A percentile compares a stretch with the other conserved stretches of the same genome.
phyloP scores from a whole-genome alignment of 371 early-diverging fungal species.

The Mortierella sp. region DNA sequence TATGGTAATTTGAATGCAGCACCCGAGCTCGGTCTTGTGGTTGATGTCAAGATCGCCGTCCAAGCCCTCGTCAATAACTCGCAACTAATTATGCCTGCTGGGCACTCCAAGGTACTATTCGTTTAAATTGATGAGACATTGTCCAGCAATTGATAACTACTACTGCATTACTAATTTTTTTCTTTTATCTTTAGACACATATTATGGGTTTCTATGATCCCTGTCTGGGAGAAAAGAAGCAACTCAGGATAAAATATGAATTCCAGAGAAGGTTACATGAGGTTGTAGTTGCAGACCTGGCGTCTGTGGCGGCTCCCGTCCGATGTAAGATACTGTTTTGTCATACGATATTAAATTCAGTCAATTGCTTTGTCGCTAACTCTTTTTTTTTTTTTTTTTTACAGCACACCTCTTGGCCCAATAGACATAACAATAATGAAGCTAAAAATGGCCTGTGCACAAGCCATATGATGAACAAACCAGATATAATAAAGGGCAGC shows the following conservation, averaged over 20 bases:
- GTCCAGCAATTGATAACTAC: too few relatives aligned
- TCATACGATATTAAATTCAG: neutral
- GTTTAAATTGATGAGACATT: neutral
- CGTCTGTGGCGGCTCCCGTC: constrained; percentile 87
- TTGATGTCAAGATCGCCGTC: constrained; percentile 90
- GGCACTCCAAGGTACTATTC: constrained; percentile 82
- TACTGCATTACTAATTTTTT: neutral
- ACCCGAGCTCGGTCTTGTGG: constrained; percentile 59
- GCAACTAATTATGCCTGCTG: constrained; percentile 89
- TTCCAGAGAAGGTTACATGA: constrained; percentile 89
- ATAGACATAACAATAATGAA: constrained; percentile 5
- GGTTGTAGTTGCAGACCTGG: constrained; percentile 82
- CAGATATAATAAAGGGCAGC: too few relatives aligned
- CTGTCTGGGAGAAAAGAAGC: constrained; percentile 89
- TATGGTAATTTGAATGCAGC: constrained; percentile 83
- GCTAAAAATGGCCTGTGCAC: neutral
- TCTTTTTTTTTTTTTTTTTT: neutral
- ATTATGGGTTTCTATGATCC: constrained; percentile 97
- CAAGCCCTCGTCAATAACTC: constrained; percentile 87
- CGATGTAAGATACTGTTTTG: constrained; percentile 69
- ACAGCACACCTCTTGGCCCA: constrained; percentile 22
- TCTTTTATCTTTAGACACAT: constrained; percentile 65
- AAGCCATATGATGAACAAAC: neutral
- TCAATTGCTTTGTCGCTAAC: neutral
- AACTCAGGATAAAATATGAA: constrained; percentile 84